A percentile compares a stretch with the other conserved stretches of the same genome.
Evolutionary conservation across 768 basidiomycete genomes (phyloP).

Genomic region (Lepiota brunneoincarnata): DNA sequence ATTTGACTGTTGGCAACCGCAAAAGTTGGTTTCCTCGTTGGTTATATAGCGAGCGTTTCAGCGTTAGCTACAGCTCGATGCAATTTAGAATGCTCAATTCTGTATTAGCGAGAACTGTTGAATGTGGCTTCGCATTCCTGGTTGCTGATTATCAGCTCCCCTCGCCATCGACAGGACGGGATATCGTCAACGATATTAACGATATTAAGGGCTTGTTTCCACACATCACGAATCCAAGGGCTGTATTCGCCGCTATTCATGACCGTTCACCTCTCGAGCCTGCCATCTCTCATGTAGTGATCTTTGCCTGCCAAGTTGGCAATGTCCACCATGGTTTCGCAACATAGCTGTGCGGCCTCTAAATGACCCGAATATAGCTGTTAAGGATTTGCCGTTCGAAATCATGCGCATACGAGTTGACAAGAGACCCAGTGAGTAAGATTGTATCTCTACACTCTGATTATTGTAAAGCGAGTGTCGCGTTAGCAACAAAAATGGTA

Average conservation of each 20-base stretch:
- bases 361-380: too few species aligned
- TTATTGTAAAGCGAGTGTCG: too few species aligned
- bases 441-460: too few species aligned
- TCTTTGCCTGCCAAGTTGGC: too few species aligned
- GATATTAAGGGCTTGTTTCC: conserved; percentile 51
- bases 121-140: conserved; percentile 51
- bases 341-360: too few species aligned
- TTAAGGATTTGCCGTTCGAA: too few species aligned
- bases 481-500: too few species aligned
- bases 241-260: not conserved
- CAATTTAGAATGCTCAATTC: not conserved
- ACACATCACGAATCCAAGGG: conserved; percentile 33
- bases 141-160: conserved; percentile 64
- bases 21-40: conserved; percentile 65
- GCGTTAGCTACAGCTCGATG: not conserved
- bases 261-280: too few species aligned
- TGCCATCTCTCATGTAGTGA: too few species aligned
- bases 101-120: conserved; percentile 40
- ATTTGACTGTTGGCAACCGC: conserved; percentile 57
- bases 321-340: too few species aligned
- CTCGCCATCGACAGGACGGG: conserved; percentile 51
- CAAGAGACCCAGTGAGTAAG: too few species aligned
- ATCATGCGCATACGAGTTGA: too few species aligned
- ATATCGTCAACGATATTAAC: conserved; percentile 59
- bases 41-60: conserved; percentile 47